Evolutionary conservation across 2,329 filamentous ascomycete genomes (phyloP), one percentile per base, ranked within the genome.

Genomic region (Talaromyces sp.): DNA sequence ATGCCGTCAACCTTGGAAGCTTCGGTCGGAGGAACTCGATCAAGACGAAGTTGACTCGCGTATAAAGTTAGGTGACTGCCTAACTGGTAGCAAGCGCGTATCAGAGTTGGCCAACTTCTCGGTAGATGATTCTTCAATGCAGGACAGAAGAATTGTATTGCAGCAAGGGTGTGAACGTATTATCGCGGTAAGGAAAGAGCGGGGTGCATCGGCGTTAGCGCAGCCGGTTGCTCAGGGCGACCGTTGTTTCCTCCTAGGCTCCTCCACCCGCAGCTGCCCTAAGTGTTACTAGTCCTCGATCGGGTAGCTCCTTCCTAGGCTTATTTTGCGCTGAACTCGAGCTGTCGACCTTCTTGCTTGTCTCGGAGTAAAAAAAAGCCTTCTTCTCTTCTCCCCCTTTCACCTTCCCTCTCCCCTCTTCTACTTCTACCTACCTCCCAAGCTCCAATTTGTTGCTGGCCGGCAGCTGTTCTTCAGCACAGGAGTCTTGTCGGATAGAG

Each of bases 141-240:
- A 25, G 15, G 6, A 33, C 9, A 35, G n/a, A 21, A 13, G 28
- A 15, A 21, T 6, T 19, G n/a, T 6, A 8, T 28, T 28, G 15
- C 43, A 33, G 43, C 43, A 46, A 46, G 43, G 43, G 43, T 31
- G 22, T 46, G 5, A 3, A 45, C 9, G 31, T 31, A 45, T n/a
- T 46, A 31, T 48, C n/a, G n/a, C 31, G 45, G 33, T 19, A 17
- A 40, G 41, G 28, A 40, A 37, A 17, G 41, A 48, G 40, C 33
- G 35, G 37, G 37, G 41, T 43, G 50, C 11, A 28, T 21, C 33
- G 13, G 31, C 51, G 13, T 39, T 60, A 60, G 58, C 53, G 58
- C 48, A 13, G 48, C 58, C 48, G 39, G 58, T 60, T 60, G 58
- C 58, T 53, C 33, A 28, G 55, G 55, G 46, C 55, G 31, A 52